Base-by-base conservation (phyloP, 139 green algal genomes). In the Spirogloea muscicola region DNA sequence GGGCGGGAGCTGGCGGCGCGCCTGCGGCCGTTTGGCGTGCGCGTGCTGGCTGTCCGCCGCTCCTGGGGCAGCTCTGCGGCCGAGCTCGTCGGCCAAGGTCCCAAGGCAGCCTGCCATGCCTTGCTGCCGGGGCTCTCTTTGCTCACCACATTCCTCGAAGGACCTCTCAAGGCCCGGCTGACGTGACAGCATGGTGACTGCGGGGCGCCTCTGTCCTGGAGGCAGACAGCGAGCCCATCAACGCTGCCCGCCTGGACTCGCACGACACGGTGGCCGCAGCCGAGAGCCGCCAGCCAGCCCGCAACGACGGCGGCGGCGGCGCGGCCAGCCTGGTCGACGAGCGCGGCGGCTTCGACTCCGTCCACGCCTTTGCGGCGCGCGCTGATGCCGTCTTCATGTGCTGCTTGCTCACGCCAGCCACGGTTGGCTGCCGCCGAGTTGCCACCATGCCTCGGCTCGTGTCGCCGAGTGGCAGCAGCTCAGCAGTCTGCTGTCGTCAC, bases 351-450 rank as follows among this genome's bases (percentile, higher is more conserved):
- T n/a, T 16, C 48, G 65, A 70, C 27, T 31, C 5, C n/a, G 6
- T 66, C 4, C 3, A 44, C 1, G 1, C 10, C n/a, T 39, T 74
- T 18, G n/a, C 65, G 33, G 29, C 65, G 9, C 48, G 33, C 44
- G 65, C 65, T 5, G 65, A 74, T 25, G 29, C 65, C n/a, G 44
- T 74, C 44, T 29, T 74, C 18, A 38, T 74, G 65, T 66, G n/a
- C 44, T 74, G 65, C 49, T 46, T 68, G 48, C 65, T 68, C 7
- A 74, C 65, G 10, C 33, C 16, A 2, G 65, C 64, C 21, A 74
- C 65, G 6, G 65, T 74, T 31, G 21, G 21, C 46, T 21, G 21
- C 46, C 21, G 21, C 21, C 46, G 21, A 21, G 21, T 21, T 21
- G 21, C 21, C 46, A 21, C 46, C 21, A 21, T 55, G 21, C 21